Percentiles rank a stretch among this genome's conserved stretches.
Conservation (phyloP, 1,284 basidiomycete species). For the Leccinum griseonigrum region DNA sequence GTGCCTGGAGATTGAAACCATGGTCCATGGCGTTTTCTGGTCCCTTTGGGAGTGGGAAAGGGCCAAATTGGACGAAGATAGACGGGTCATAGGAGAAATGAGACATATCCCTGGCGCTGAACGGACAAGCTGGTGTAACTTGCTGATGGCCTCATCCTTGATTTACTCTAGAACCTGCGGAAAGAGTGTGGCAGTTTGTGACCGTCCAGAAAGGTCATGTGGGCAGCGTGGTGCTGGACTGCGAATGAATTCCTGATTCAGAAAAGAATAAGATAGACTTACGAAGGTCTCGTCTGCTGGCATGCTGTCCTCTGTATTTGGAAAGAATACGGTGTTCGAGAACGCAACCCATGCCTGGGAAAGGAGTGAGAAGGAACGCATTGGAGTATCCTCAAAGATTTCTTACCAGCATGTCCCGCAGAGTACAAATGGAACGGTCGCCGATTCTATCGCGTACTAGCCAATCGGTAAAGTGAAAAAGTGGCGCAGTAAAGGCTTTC, state of each 20-base stretch:
- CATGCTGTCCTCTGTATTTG: constrained; percentile 37
- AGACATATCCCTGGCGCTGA: constrained; percentile 31
- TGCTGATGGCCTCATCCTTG: constrained; percentile 46
- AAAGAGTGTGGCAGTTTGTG: constrained; percentile 62
- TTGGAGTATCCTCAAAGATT: not conserved
- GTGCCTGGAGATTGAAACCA: constrained; percentile 82
- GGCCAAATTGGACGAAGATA: constrained; percentile 61
- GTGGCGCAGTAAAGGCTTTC: constrained; percentile 53
- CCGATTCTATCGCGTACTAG: constrained; percentile 58
- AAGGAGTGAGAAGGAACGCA: constrained; percentile 12
- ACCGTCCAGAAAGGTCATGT: constrained; percentile 84
- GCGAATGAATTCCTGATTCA: constrained; percentile 9
- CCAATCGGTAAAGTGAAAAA: constrained; percentile 87
- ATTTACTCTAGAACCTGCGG: constrained; percentile 46
- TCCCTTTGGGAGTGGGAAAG: constrained; percentile 74
- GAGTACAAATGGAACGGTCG: constrained; percentile 67
- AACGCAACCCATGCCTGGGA: constrained; percentile 89
- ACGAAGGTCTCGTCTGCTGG: constrained; percentile 66
- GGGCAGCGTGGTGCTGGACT: constrained; percentile 79
- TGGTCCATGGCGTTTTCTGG: constrained; percentile 36
- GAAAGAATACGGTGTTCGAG: constrained; percentile 61
- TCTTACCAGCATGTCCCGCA: constrained; percentile 88
- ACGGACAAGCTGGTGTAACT: constrained; percentile 54
- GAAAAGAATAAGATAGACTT: constrained; percentile 35
- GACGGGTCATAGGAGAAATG: constrained; percentile 36